Base-by-base conservation (phyloP, 1,284 basidiomycete genomes). In the Flammula alnicola region DNA sequence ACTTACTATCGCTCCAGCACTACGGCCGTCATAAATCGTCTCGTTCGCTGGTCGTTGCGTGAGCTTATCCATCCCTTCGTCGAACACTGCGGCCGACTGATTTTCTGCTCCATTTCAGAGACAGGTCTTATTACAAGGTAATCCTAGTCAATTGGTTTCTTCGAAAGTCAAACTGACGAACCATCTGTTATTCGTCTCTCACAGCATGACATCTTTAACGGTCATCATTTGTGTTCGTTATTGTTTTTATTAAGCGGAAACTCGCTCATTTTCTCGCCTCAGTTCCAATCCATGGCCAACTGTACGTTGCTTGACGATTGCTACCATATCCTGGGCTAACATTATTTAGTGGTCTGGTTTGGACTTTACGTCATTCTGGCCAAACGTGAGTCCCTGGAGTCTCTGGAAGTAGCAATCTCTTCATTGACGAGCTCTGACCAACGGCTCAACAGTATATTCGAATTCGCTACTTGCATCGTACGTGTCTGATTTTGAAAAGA, bases 261-360 rank as follows among this genome's bases (percentile, higher is more conserved):
- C 5, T 39, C 11, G 12, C 12, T 26, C 22, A 17, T 8, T 25
- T 14, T 12, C 8, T 32, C 3, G 10, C 12, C 7, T 22, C 27
- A 57, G 55, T 57, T 57, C 17, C 51, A 57, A 20, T 49, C 52
- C 3, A 54, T 54, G 52, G 39, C 37, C 3, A 57, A 57, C 20
- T 41, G 55, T 57, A 22, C n/a, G 55, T 33, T 3, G 16, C 20
- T 5, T 16, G 1, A 29, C 2, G 4, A 16, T 2, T 11, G 1
- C 9, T n/a, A 23, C 3, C 8, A 11, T 5, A 3, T 10, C 11
- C n/a, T 16, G 33, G n/a, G 12, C 11, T 4, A 19, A 8, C 5
- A 19, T 23, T n/a, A 5, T 7, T 29, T 22, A 57, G 55, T 57
- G 23, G 52, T 57, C 6, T 57, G 55, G 55, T 57, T 57, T 42